Evolutionary conservation across 116 monocot genomes (phyloP), one percentile per base, ranked within the genome.

Genomic region (Iris pallida): DNA sequence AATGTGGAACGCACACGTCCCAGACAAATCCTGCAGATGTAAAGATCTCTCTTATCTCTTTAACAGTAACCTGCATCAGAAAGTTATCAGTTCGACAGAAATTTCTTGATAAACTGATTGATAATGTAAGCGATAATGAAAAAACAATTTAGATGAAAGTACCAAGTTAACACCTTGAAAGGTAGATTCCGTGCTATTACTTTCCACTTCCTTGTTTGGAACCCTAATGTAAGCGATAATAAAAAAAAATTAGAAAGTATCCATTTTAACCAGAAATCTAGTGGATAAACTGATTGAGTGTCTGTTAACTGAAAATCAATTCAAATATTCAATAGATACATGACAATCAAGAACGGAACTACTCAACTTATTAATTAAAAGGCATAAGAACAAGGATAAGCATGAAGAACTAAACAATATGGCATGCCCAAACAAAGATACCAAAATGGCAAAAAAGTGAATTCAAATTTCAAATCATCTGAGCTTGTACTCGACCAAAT

Each of bases 151-250:
- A 30, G 30, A 30, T 30, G 30, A 30, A 30, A 30, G 30, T 30
- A 30, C 30, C 30, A 30, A 30, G 30, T 30, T 30, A 63, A 46
- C 53, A 97, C 97, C 90, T 92, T 92, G 82, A 97, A 97, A 74
- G 97, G 93, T 16, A 97, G 73, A 76, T 97, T 97, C 67, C 97
- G 77, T 69, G 90, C 82, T 57, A 97, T 97, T 43, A 92, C 59
- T 85, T 92, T 85, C 97, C 97, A 97, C 58, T 90, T 92, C 42
- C 79, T 87, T 74, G 85, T 76, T 77, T 92, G 66, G 97, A 83
- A 8, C 97, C 93, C 97, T 97, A 71, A 40, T 45, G 63, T 10
- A 68, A 68, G 53, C 51, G 30, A 66, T 53, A 53, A 66, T 30
- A 1, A 30, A 30, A 30, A 57, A 57, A 54, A 45, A 59, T 41